phyloP scores from a whole-genome alignment of 352 stramenopile species.

The Phytophthora sp. region DNA sequence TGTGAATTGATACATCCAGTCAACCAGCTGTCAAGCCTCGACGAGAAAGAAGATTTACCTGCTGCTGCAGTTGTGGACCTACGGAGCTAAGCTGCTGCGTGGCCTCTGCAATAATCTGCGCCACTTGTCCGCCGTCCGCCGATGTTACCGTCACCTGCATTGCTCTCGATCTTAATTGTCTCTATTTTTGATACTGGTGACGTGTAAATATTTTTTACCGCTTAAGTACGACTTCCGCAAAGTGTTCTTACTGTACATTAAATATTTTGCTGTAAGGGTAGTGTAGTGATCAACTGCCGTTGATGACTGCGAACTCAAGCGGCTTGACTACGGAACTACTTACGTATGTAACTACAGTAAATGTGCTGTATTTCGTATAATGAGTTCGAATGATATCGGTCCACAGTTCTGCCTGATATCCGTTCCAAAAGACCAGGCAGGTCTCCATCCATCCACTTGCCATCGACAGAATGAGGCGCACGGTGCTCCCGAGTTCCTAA shows the following conservation, averaged over 20 bases:
- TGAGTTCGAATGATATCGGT: too few species aligned
- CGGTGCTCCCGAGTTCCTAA: background rate
- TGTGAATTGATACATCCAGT: background rate
- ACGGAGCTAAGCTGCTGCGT: slow-evolving; percentile 55
- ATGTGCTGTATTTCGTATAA: too few species aligned
- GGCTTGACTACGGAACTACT: slow-evolving; percentile 15
- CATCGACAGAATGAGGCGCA: slow-evolving; percentile 24
- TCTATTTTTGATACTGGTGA: background rate
- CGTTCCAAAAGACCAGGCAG: background rate
- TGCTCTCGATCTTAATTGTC: slow-evolving; percentile 8
- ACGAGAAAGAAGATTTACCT: slow-evolving; percentile 33
- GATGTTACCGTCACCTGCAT: slow-evolving; percentile 80
- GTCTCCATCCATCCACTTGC: slow-evolving; percentile 18
- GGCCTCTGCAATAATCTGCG: slow-evolving; percentile 56
- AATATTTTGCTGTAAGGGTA: too few species aligned
- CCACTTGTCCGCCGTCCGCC: slow-evolving; percentile 60
- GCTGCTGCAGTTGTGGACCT: slow-evolving; percentile 53
- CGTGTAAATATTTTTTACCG: background rate
- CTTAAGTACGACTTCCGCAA: background rate
- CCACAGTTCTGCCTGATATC: slow-evolving; percentile 8
- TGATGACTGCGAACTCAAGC: slow-evolving; percentile 22
- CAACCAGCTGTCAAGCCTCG: background rate
- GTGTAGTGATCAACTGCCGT: background rate
- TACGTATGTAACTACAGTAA: too few species aligned
- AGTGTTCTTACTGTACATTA: too few species aligned